Conservation (phyloP, 2,329 filamentous ascomycete species). For the Apiospora saccharicola region DNA sequence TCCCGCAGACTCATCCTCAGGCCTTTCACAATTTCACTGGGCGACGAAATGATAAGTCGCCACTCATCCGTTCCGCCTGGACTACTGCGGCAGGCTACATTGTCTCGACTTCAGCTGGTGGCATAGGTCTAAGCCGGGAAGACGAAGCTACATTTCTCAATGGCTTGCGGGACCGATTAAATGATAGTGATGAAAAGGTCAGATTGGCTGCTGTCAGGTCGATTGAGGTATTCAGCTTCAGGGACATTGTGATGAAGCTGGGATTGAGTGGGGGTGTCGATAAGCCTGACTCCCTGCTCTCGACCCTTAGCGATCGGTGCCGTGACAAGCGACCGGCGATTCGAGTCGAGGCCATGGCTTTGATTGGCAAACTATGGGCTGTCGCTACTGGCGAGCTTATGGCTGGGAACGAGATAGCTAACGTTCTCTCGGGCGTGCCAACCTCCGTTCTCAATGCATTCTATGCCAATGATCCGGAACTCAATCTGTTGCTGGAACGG, state of each 20-base stretch:
- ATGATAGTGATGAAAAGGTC: conserved; percentile 90
- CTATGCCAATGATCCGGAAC: conserved; percentile 88
- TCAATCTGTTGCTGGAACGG: conserved; percentile 84
- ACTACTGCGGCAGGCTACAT: conserved; percentile 85
- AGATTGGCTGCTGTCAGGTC: conserved; percentile 87
- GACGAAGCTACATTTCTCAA: conserved; percentile 81
- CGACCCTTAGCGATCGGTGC: conserved; percentile 83
- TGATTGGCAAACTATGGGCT: conserved; percentile 90
- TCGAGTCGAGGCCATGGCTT: conserved; percentile 84
- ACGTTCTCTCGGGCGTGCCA: conserved; percentile 82
- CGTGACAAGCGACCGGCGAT: conserved; percentile 85
- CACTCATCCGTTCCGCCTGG: conserved; percentile 85
- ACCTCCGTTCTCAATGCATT: conserved; percentile 85
- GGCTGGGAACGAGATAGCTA: conserved; percentile 75
- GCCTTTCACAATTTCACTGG: conserved; percentile 87
- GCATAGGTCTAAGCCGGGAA: conserved; percentile 83
- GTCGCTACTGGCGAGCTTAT: conserved; percentile 88
- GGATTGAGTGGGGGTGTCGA: conserved; percentile 77
- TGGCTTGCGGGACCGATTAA: conserved; percentile 79
- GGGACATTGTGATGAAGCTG: conserved; percentile 82
- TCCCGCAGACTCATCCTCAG: conserved; percentile 79
- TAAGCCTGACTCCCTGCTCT: conserved; percentile 79
- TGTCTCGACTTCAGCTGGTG: conserved; percentile 87
- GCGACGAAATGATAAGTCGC: conserved; percentile 85
- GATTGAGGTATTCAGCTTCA: conserved; percentile 81